Evolutionary conservation across 2,329 filamentous ascomycete species (phyloP), one percentile per base, ranked within the genome.

Genomic region (Ilyonectria sp.): DNA sequence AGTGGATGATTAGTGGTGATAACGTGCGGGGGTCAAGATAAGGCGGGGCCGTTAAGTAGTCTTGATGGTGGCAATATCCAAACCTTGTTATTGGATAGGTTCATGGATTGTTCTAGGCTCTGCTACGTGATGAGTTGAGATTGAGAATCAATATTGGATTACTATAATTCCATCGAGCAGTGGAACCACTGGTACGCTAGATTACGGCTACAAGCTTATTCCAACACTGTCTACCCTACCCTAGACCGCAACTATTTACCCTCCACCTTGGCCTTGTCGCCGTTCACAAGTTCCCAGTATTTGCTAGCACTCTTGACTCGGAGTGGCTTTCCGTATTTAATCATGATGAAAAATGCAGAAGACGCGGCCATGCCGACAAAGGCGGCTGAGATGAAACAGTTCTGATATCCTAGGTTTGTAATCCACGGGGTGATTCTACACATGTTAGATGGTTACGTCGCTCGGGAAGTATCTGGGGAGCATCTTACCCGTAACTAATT

Each of bases 381-480:
- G 0, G 82, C 83, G 3, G 79, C 76, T 11, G 83, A 80, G 46
- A 85, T 73, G 58, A 81, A 85, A 5, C 82, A 81, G 63, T 84
- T 84, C 47, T 84, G 81, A 31, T 80, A 78, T 0, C 84, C 84
- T 55, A 83, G 73, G 6, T 79, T 72, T 6, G 76, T 79, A 2
- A 85, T 73, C 83, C 83, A 85, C 0, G 83, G 83, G 0, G 83
- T 85, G 31, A 85, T 80, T 17, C 86, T 89, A n/a, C 2, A 2
- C 0, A 1, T 2, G 10, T 6, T 6, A 75, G 60, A 6, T 19
- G 9, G 13, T 19, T 23, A 31, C n/a, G 6, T 23, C 17, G 2
- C 2, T 0, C 6, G 6, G 0, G 21, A 21, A 21, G 21, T 21
- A 21, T 21, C 21, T 21, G 21, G 10, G 0, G 3, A 1, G 7